Base-by-base conservation (phyloP, 2,329 filamentous ascomycete species). In the Leptographium wingfieldii region DNA sequence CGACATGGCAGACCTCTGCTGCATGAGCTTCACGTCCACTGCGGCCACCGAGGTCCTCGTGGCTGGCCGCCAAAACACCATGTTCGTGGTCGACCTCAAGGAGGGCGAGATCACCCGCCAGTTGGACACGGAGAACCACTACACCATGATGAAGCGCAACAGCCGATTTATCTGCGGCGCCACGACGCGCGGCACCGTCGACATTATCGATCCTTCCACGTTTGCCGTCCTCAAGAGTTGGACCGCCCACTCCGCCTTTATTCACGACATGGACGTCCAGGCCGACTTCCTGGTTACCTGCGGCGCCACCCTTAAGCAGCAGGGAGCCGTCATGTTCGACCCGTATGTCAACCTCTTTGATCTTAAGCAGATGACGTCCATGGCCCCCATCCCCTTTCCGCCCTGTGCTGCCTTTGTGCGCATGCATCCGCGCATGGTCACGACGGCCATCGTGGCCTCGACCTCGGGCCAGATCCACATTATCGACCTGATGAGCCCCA, bases 201-300 rank as follows among this genome's bases (percentile, higher is more conserved):
- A 97, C 72, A 86, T 96, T 35, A 78, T 99, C 27, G 92, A 96
- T 68, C 83, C 92, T 1, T 77, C 83, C 59, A 89, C 80, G 60
- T 88, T 95, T 68, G 81, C 83, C 51, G 80, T 96, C 5, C 78
- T 94, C 66, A 95, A 92, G 70, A 84, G 83, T 12, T 99, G 94
- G 88, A 90, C 90, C 69, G 91, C 92, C 0, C 94, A 99, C 69
- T 86, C 87, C 1, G 88, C 90, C 10, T 83, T 85, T 57, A 89
- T 99, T 70, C 96, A 90, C 71, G 92, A 97, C 71, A 96, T 99
- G 89, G 94, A 99, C 74, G 90, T 92, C 10, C 89, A 94, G 69
- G 90, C 94, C 68, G 92, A 97, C 71, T 94, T 94, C 65, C 84
- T 99, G 59, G 88, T 97, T 27, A 97, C 94, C 5, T 99, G 94